Conservation (phyloP, 257 asterid genomes). For the Solanum commersonii region DNA sequence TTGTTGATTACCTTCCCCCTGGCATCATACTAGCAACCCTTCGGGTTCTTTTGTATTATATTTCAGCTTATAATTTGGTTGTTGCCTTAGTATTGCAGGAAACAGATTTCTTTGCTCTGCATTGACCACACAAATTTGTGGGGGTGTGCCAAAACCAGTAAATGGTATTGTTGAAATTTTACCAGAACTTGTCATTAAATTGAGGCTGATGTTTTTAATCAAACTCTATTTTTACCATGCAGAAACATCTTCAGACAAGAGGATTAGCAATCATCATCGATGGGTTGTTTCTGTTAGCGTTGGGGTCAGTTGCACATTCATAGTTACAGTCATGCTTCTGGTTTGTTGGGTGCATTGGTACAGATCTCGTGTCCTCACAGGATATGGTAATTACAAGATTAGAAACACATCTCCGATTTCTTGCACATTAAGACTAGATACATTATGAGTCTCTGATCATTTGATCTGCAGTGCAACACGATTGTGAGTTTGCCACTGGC, state of each 20-base stretch:
- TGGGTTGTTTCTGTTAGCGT: slow-evolving; percentile 32
- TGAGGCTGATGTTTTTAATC: not conserved
- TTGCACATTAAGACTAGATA: not conserved
- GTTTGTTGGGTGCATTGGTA: slow-evolving; percentile 63
- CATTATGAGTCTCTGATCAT: slow-evolving; percentile 1
- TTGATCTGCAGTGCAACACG: slow-evolving; percentile 67
- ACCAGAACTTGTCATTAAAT: not conserved
- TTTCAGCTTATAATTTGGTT: slow-evolving; percentile 4
- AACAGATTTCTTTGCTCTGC: slow-evolving; percentile 70
- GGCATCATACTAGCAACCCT: not conserved
- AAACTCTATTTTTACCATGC: slow-evolving; percentile 7
- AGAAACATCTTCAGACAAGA: slow-evolving; percentile 40
- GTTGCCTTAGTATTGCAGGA: slow-evolving; percentile 66
- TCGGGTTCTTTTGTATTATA: not conserved
- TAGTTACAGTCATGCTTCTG: slow-evolving; percentile 39
- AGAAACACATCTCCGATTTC: not conserved
- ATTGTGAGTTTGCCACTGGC: slow-evolving; percentile 51
- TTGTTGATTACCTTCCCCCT: not conserved
- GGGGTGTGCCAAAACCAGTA: slow-evolving; percentile 36
- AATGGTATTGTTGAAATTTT: slow-evolving; percentile 40
- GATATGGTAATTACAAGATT: slow-evolving; percentile 45
- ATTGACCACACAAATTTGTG: slow-evolving; percentile 44
- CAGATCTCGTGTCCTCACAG: slow-evolving; percentile 45
- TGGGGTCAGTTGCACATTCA: slow-evolving; percentile 52
- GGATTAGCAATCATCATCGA: slow-evolving; percentile 36